Conservation (phyloP, 2,329 filamentous ascomycete species). For the Rachicladosporium sp. region DNA sequence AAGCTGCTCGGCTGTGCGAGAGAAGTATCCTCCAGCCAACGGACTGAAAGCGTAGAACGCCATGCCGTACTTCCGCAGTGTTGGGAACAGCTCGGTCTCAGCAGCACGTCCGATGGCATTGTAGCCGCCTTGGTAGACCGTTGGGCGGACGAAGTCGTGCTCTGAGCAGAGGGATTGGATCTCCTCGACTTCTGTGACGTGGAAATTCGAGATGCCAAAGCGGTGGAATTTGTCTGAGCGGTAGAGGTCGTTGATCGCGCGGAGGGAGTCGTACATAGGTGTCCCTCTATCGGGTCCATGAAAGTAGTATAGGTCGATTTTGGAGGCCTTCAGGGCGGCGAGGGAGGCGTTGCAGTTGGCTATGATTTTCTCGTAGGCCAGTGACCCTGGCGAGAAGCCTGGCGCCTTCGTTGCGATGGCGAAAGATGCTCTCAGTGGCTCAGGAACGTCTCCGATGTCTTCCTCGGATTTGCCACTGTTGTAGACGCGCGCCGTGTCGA, state of each 20-base stretch:
- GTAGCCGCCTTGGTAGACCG: slow-evolving; percentile 38
- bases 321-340: slow-evolving; percentile 14
- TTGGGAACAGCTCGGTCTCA: slow-evolving; percentile 33
- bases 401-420: slow-evolving; percentile 19
- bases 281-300: slow-evolving; percentile 35
- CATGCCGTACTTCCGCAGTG: slow-evolving; percentile 31
- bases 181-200: slow-evolving; percentile 31
- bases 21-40: slow-evolving; percentile 26
- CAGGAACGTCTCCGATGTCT: no score
- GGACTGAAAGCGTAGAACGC: slow-evolving; percentile 32
- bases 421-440: no score
- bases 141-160: slow-evolving; percentile 30
- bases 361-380: slow-evolving; percentile 15
- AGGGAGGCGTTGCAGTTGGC: slow-evolving; percentile 15
- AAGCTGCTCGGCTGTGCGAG: slow-evolving; percentile 27
- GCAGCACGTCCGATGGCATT: slow-evolving; percentile 32
- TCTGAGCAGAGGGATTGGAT: slow-evolving; percentile 33
- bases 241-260: slow-evolving; percentile 32
- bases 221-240: slow-evolving; percentile 32
- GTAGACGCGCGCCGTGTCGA: slow-evolving; percentile 30
- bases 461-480: slow-evolving; percentile 27
- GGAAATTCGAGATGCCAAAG: slow-evolving; percentile 38
- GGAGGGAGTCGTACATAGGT: slow-evolving; percentile 29
- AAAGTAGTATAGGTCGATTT: slow-evolving; percentile 30
- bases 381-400: slow-evolving; percentile 15